Conservation (phyloP, 169 alveolate species). For the Condylostoma magnum region DNA sequence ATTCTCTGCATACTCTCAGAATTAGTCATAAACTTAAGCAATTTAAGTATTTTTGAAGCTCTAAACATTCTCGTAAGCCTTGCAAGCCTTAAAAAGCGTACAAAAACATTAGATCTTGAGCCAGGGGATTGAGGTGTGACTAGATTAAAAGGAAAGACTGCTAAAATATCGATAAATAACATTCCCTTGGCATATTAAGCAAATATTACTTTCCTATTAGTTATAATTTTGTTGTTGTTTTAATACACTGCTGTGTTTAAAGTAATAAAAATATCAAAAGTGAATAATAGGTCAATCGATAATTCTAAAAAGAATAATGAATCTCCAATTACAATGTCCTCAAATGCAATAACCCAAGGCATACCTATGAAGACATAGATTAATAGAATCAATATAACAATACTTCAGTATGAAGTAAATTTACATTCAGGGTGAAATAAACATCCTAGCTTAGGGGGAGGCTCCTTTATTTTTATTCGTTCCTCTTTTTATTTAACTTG, state of each 20-base stretch:
- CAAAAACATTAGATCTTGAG: too few species aligned
- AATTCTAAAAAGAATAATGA: not conserved
- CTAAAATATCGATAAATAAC: not conserved
- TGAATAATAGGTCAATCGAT: not conserved
- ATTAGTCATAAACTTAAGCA: constrained; percentile 25
- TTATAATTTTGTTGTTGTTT: not conserved
- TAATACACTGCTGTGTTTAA: not conserved
- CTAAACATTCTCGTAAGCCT: not conserved
- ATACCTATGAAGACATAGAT: not conserved
- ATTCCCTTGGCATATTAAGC: not conserved
- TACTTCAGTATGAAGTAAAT: not conserved
- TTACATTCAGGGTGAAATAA: not conserved
- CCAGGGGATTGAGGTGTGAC: not conserved
- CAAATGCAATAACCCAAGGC: not conserved
- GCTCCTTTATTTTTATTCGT: too few species aligned
- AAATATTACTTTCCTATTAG: not conserved
- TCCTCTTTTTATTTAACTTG: too few species aligned
- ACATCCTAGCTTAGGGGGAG: not conserved
- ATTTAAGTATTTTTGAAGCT: constrained; percentile 36
- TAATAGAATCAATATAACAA: not conserved
- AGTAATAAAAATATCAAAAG: not conserved
- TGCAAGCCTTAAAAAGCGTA: not conserved
- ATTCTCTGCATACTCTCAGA: constrained; percentile 7
- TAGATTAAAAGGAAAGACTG: not conserved
- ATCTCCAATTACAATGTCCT: not conserved